Evolutionary conservation across 495 filamentous ascomycete genomes (phyloP), one percentile per base, ranked within the genome.

Genomic region (Aspergillus kassunensis): DNA sequence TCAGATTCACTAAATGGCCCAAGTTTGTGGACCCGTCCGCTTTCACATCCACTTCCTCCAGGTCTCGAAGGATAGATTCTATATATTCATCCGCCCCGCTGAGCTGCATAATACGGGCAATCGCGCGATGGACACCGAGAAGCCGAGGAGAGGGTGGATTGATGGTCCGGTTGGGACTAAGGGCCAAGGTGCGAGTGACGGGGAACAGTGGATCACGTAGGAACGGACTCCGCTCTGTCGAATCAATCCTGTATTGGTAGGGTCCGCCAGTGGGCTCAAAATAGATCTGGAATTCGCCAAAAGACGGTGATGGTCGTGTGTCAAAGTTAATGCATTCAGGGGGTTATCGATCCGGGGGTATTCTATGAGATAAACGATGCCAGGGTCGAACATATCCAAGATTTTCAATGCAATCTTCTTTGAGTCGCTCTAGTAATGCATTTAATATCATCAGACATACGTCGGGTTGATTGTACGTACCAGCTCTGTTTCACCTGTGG

Each of bases 51-150:
- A 30, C 15, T 20, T 52, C 49, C 2, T 35, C 31, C 39, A 44
- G 3, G 6, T 52, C 49, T 7, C 29, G 18, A 27, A 52, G 39
- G 9, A 44, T 24, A 16, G 23, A 5, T 12, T 52, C 39, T 7
- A 52, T 44, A 27, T 52, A 52, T n/a, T 44, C 40, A 7, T 40
- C 49, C 0, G 49, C 49, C 1, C 40, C 39, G 31, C 40, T 44
- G 5, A 44, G 5, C 3, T 37, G 33, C 10, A 52, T 44, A 39
- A 72, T 70, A 47, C 33, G 51, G 23, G 61, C 55, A 51, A 68
- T 63, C 13, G 65, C 67, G 41, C 62, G 55, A 41, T 72, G 67
- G 35, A 72, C 46, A 21, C 41, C 53, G 16, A 70, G 67, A 35
- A 72, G 67, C 47, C 57, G 58, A 53, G 33, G 49, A 46, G 59